Evolutionary conservation across 2,329 filamentous ascomycete genomes (phyloP).

Genomic region (Apiospora arundinis): DNA sequence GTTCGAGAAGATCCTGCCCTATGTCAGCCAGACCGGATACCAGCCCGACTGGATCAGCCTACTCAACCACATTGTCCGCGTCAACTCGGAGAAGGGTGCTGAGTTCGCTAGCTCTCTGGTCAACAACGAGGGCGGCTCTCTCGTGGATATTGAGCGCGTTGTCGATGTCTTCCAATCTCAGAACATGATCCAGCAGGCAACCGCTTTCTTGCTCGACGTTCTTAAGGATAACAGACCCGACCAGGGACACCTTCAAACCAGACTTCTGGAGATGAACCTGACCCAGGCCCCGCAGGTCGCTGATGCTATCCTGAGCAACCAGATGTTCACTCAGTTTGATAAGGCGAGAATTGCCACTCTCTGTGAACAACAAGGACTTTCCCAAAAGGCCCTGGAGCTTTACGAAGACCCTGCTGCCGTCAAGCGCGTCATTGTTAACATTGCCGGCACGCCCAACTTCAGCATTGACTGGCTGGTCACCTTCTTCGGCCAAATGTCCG

Average conservation of each 20-base stretch:
- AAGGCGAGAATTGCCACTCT: slow-evolving; percentile 86
- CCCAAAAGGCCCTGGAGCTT: slow-evolving; percentile 88
- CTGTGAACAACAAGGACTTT: slow-evolving; percentile 90
- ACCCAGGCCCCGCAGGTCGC: slow-evolving; percentile 96
- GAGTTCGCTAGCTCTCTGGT: slow-evolving; percentile 94
- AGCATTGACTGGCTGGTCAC: slow-evolving; percentile 88
- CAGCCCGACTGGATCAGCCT: slow-evolving; percentile 94
- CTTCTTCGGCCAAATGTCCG: slow-evolving; percentile 93
- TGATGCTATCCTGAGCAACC: slow-evolving; percentile 95
- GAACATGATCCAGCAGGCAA: slow-evolving; percentile 96
- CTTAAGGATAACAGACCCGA: slow-evolving; percentile 94
- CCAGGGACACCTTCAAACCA: slow-evolving; percentile 91
- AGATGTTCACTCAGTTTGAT: slow-evolving; percentile 98
- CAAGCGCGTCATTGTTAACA: slow-evolving; percentile 88
- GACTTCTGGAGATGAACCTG: slow-evolving; percentile 96
- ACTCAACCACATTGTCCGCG: slow-evolving; percentile 88
- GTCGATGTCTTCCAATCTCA: slow-evolving; percentile 98
- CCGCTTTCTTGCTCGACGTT: slow-evolving; percentile 95
- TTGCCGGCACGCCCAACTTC: slow-evolving; percentile 82
- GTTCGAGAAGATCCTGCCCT: slow-evolving; percentile 95
- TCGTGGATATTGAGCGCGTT: slow-evolving; percentile 92
- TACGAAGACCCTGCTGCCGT: slow-evolving; percentile 89
- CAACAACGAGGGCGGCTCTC: slow-evolving; percentile 83
- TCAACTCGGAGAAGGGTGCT: slow-evolving; percentile 90
- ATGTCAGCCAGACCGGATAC: slow-evolving; percentile 84